Conservation (phyloP, 1,284 basidiomycete genomes). For the Ceratobasidium sp. region DNA sequence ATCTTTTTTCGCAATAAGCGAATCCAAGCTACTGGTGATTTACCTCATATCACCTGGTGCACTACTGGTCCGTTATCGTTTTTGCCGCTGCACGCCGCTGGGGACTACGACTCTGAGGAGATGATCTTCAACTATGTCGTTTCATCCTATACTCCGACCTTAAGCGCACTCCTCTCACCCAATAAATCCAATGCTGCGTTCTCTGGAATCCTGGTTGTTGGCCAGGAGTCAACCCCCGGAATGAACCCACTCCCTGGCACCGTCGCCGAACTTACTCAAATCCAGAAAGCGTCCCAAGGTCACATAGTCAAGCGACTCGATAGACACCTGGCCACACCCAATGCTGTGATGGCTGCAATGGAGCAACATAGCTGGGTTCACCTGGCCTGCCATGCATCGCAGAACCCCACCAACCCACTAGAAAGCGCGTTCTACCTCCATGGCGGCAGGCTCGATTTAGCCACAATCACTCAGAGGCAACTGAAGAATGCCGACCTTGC, state of each 20-base stretch:
- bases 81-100: conserved; percentile 34
- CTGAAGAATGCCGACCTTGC: conserved; percentile 5
- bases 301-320: neutral
- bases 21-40: neutral
- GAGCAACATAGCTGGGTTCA: neutral
- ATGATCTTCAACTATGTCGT: conserved; percentile 1
- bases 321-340: neutral
- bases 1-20: neutral
- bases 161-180: conserved; percentile 8
- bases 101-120: neutral
- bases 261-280: neutral
- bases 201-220: neutral
- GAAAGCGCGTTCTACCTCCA: neutral
- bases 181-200: neutral
- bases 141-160: conserved; percentile 25
- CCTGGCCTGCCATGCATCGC: neutral
- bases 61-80: conserved; percentile 20
- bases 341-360: neutral
- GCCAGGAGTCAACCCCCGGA: neutral
- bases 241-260: neutral
- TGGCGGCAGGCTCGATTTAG: neutral
- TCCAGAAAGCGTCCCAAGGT: neutral
- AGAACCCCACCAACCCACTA: neutral
- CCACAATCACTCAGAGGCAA: neutral
- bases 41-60: conserved; percentile 33